Percentiles rank a stretch among this genome's conserved stretches.
phyloP scores from a whole-genome alignment of 2,329 filamentous ascomycete species.

The Triangularia verruculosa region DNA sequence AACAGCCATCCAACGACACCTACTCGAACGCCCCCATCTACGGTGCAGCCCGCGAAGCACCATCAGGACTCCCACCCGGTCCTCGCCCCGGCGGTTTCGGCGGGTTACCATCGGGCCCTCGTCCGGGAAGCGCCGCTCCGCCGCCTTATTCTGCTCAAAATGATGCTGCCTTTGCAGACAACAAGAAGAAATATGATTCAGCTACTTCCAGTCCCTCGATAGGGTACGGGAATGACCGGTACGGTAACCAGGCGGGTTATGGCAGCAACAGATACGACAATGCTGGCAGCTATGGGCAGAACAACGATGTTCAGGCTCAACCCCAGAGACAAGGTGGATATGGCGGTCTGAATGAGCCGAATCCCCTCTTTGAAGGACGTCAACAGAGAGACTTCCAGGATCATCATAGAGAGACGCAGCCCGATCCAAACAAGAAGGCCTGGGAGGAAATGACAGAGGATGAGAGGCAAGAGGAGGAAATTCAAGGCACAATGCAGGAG shows the following conservation, averaged over 20 bases:
- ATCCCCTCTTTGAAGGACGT: background rate
- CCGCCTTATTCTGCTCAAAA: slow-evolving; percentile 29
- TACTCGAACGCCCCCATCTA: slow-evolving; percentile 42
- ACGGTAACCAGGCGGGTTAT: slow-evolving; percentile 58
- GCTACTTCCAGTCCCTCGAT: slow-evolving; percentile 25
- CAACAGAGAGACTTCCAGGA: background rate
- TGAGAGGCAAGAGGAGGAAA: slow-evolving; percentile 68
- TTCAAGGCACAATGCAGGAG: too few relatives aligned
- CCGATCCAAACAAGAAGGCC: background rate
- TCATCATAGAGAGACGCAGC: background rate
- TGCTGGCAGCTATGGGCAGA: slow-evolving; percentile 31
- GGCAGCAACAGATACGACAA: slow-evolving; percentile 52
- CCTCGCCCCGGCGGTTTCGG: slow-evolving; percentile 16
- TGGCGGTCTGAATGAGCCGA: slow-evolving; percentile 41
- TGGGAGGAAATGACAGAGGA: slow-evolving; percentile 60
- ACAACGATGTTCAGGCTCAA: slow-evolving; percentile 34
- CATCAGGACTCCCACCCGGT: background rate
- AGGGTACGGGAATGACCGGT: slow-evolving; percentile 53
- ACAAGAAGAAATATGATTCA: background rate
- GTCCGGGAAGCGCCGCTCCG: slow-evolving; percentile 33
- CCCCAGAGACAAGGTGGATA: slow-evolving; percentile 51
- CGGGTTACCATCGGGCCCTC: slow-evolving; percentile 27
- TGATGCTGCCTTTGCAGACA: slow-evolving; percentile 16
- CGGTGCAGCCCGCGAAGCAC: background rate
- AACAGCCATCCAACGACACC: slow-evolving; percentile 49